Evolutionary conservation across 1,284 basidiomycete genomes (phyloP), one percentile per base, ranked within the genome.

Genomic region (Cryptococcus floricola): DNA sequence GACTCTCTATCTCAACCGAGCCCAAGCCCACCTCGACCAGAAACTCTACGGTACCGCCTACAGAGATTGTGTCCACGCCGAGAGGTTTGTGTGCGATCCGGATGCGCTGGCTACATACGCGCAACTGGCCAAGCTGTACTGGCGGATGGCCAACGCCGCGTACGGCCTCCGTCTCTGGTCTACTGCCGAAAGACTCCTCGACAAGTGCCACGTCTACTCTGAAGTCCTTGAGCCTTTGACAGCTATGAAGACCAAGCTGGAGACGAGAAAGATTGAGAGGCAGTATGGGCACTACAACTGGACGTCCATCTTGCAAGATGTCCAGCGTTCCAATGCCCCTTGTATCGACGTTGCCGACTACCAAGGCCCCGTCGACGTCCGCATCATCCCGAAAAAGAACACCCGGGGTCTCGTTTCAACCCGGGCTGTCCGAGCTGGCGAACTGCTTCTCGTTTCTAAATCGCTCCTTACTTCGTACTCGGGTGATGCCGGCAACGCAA

Each of bases 371-470:
- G 42, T 58, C 3, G 18, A 45, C 16, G 23, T 51, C 27, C 18
- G 14, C 9, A 16, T 23, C 12, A 34, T 48, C 16, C 38, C 46
- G 1, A 53, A 43, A 5, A 41, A 16, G 18, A 42, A 42, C 10
- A 48, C 52, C 13, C 39, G 52, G 16, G 49, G 52, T 4, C 28
- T 58, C 16, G 38, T 54, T 5, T n/a, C 48, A 4, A 54, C 57
- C 10, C 46, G 38, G 7, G 27, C 44, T 34, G 57, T 58, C 23
- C 28, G 46, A n/a, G 53, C 57, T 3, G 57, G 57, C n/a, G 45
- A 58, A 27, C 34, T 59, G 4, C 41, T 59, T 19, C 39, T 53
- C 18, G 55, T 52, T 12, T 39, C 25, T 23, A 59, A 54, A 37
- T 48, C 57, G 4, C 10, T 51, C 43, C n/a, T 46, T 4, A 31